Base-by-base conservation (phyloP, 208 protist genomes). In the Crithidia expoeki region DNA sequence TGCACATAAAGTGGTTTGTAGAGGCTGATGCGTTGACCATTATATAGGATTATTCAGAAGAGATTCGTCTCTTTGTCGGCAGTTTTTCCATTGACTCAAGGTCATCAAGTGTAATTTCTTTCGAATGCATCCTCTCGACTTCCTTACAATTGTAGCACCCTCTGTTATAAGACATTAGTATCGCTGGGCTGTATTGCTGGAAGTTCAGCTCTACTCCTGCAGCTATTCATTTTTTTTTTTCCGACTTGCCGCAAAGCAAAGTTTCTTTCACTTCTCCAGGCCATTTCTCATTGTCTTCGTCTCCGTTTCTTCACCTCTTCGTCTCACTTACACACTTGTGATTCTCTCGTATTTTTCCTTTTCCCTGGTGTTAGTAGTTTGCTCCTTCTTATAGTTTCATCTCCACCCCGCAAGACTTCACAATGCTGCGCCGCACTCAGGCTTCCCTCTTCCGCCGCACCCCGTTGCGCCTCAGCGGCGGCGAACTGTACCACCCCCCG, bases 361-460 rank as follows among this genome's bases (percentile, higher is more conserved):
- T 21, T 74, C 38, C 34, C 28, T 28, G 12, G n/a, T n/a, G 42
- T 21, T 57, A 56, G 63, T 52, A 23, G 6, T 25, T 56, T 47
- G 40, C 56, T 10, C 27, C 27, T 33, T 47, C 58, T 64, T 30
- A 11, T 34, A 52, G 11, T 36, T 47, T 38, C 14, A 47, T 17
- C 3, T 17, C 42, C 42, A 47, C 42, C 42, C 16, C 42, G 14
- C 19, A 51, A 64, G 59, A 49, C 62, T n/a, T n/a, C 34, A 73
- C 30, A 3, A 96, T 96, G 91, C 84, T 96, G 68, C 88, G 91
- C 66, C 91, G 88, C 74, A 94, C 86, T 64, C 73, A 81, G 30
- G 70, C 75, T 30, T 68, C 62, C 32, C 80, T 92, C 49, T 84
- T 94, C 67, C 85, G 88, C 63, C 89, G 88, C 71, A 94, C 92